Conservation (phyloP, 2,329 filamentous ascomycete genomes). For the Bertia moriformis region DNA sequence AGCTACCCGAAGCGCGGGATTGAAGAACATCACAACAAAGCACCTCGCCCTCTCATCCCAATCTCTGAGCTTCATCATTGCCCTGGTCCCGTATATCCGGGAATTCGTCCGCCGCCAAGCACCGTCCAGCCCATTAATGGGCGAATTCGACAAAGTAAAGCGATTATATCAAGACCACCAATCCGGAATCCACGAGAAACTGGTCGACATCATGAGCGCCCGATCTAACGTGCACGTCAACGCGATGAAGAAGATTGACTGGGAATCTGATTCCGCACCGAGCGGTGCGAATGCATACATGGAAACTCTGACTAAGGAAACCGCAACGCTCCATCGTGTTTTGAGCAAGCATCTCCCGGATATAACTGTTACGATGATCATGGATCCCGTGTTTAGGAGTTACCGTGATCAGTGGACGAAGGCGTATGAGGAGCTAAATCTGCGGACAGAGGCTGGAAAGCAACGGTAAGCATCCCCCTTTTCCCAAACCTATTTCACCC, state of each 20-base stretch:
- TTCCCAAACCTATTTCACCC: slow-evolving; percentile 2
- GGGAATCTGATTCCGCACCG: slow-evolving; percentile 22
- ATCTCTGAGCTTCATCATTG: slow-evolving; percentile 53
- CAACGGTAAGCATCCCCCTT: slow-evolving; percentile 32
- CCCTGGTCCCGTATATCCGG: slow-evolving; percentile 53
- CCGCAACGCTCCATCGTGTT: slow-evolving; percentile 53
- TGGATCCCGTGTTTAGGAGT: slow-evolving; percentile 52
- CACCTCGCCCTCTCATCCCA: slow-evolving; percentile 60
- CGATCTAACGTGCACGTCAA: slow-evolving; percentile 47
- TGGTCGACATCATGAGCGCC: slow-evolving; percentile 59
- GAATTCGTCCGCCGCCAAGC: slow-evolving; percentile 52
- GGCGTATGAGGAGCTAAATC: slow-evolving; percentile 41
- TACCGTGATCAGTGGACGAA: slow-evolving; percentile 53
- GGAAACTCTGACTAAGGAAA: slow-evolving; percentile 60
- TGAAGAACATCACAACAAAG: slow-evolving; percentile 66
- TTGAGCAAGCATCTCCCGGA: slow-evolving; percentile 54
- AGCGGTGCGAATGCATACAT: slow-evolving; percentile 42
- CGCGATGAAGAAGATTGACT: slow-evolving; percentile 50
- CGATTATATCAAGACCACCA: slow-evolving; percentile 47
- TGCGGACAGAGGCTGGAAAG: slow-evolving; percentile 45
- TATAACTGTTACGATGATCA: slow-evolving; percentile 50
- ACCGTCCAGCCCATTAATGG: slow-evolving; percentile 4
- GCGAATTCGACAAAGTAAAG: slow-evolving; percentile 14
- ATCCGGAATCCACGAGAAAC: slow-evolving; percentile 56
- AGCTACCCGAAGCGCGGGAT: slow-evolving; percentile 50